Evolutionary conservation across 768 basidiomycete species (phyloP).

Genomic region (Russula dissimulans): DNA sequence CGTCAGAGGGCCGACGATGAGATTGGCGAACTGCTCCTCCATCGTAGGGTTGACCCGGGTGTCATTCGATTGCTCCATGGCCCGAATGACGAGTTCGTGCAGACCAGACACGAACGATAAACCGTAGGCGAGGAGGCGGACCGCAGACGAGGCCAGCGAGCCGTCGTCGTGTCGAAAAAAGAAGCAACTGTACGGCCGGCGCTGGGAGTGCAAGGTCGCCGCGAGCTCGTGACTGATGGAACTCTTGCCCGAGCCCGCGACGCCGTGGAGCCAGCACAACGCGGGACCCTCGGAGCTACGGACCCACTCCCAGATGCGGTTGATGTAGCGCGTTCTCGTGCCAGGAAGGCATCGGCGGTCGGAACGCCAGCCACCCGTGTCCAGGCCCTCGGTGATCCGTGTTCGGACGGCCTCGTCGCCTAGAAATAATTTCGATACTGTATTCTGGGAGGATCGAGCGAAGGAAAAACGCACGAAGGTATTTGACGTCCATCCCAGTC

Average conservation of each 20-base stretch:
- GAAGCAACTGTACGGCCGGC: slow-evolving; percentile 17
- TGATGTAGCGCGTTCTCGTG: slow-evolving; percentile 14
- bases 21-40: slow-evolving; percentile 16
- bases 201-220: slow-evolving; percentile 4
- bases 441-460: neutral
- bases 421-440: neutral
- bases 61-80: slow-evolving; percentile 6
- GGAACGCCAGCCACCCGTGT: slow-evolving; percentile 11
- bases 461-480: slow-evolving; percentile 5
- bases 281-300: slow-evolving; percentile 2
- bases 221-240: slow-evolving; percentile 19
- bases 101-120: slow-evolving; percentile 12
- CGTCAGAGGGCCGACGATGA: slow-evolving; percentile 10
- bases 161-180: slow-evolving; percentile 17
- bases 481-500: slow-evolving; percentile 5
- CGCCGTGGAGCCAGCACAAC: slow-evolving; percentile 16
- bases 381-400: slow-evolving; percentile 4
- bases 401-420: slow-evolving; percentile 7
- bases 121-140: slow-evolving; percentile 17
- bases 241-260: slow-evolving; percentile 21
- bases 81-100: slow-evolving; percentile 2
- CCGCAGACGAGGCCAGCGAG: slow-evolving; percentile 7
- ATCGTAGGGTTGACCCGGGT: slow-evolving; percentile 2
- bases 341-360: slow-evolving; percentile 11
- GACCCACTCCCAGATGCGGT: slow-evolving; percentile 12